phyloP scores from a whole-genome alignment of 768 basidiomycete species.

The Lentinula sp. region DNA sequence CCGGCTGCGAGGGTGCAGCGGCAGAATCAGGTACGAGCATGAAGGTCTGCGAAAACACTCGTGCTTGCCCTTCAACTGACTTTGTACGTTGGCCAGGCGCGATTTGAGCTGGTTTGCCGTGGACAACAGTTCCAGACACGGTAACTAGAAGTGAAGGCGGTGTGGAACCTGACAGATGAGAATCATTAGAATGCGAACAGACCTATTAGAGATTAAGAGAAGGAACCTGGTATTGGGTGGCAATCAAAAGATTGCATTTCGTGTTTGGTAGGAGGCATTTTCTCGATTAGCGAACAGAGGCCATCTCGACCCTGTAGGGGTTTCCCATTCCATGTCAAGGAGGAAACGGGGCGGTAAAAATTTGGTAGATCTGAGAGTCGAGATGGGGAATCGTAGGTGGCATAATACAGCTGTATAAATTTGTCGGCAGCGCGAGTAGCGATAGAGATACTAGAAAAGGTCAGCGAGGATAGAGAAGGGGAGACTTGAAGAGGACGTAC shows the following conservation, averaged over 20 bases:
- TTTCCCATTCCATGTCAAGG: slow-evolving; percentile 82
- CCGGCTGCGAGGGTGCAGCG: slow-evolving; percentile 56
- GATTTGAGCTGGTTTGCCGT: slow-evolving; percentile 62
- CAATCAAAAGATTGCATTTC: slow-evolving; percentile 88
- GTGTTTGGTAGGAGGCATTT: slow-evolving; percentile 77
- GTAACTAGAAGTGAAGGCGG: slow-evolving; percentile 77
- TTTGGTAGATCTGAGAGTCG: slow-evolving; percentile 72
- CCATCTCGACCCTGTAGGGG: slow-evolving; percentile 71
- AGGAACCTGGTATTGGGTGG: slow-evolving; percentile 77
- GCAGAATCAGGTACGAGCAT: slow-evolving; percentile 74
- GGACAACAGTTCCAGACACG: slow-evolving; percentile 75
- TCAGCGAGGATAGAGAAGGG: slow-evolving; percentile 15
- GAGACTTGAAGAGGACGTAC: slow-evolving; percentile 31
- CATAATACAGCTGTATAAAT: slow-evolving; percentile 79
- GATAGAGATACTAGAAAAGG: slow-evolving; percentile 63
- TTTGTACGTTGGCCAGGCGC: slow-evolving; percentile 30
- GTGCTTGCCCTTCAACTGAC: slow-evolving; percentile 68
- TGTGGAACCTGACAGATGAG: slow-evolving; percentile 47
- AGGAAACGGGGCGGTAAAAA: slow-evolving; percentile 74
- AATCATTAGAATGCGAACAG: background rate
- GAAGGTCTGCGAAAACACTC: slow-evolving; percentile 86
- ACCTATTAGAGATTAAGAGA: background rate
- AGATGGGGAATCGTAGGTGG: slow-evolving; percentile 75
- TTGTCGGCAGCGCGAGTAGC: slow-evolving; percentile 79
- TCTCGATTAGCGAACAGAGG: slow-evolving; percentile 56